Conservation (phyloP, 352 stramenopile genomes). For the Blastocystis sp. region DNA sequence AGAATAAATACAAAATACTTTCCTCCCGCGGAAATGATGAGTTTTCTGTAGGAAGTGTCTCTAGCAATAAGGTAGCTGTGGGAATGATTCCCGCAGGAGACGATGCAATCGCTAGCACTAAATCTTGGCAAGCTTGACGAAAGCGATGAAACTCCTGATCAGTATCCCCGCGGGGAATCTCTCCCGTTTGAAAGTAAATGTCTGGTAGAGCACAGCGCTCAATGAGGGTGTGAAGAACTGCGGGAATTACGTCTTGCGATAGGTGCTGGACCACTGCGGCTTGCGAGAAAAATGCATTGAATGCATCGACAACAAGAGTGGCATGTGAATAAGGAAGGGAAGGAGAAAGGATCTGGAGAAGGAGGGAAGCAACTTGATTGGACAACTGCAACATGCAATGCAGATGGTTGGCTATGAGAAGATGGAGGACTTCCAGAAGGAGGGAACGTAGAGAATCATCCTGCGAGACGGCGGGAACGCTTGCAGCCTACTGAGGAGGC, state of each 20-base stretch:
- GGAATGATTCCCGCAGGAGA: background rate
- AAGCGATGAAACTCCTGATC: background rate
- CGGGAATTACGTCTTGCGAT: background rate
- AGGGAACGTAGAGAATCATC: background rate
- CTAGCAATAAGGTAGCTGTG: background rate
- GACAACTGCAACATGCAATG: background rate
- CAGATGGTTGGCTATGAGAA: conserved; percentile 6
- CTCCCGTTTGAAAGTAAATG: background rate
- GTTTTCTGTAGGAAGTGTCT: background rate
- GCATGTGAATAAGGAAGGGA: background rate
- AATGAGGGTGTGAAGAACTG: background rate
- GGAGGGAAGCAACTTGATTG: background rate
- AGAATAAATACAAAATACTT: background rate
- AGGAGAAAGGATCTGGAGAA: background rate
- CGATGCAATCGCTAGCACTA: background rate
- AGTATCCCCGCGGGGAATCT: background rate
- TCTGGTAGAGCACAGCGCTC: background rate
- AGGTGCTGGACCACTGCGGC: background rate
- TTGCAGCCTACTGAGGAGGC: background rate
- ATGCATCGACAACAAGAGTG: background rate
- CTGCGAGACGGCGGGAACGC: background rate
- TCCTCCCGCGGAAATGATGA: background rate
- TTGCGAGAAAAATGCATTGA: background rate
- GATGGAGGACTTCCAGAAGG: background rate
- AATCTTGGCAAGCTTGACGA: background rate